phyloP scores from a whole-genome alignment of 192 early-diverging fungal genomes.

The Coemansia sp. region DNA sequence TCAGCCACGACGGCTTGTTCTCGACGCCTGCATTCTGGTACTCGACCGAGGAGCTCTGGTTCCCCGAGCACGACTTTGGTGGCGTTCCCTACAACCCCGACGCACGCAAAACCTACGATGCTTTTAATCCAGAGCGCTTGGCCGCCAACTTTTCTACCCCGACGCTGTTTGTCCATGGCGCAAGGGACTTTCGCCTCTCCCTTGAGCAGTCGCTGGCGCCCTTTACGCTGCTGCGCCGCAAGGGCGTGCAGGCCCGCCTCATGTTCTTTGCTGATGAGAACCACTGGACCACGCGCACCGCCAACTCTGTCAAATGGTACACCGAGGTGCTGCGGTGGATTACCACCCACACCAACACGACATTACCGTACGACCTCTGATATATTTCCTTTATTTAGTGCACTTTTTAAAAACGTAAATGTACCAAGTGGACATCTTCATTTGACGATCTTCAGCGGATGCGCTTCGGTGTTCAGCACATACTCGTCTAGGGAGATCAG shows the following conservation, averaged over 20 bases:
- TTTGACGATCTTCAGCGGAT: conserved; percentile 68
- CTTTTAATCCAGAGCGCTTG: conserved; percentile 66
- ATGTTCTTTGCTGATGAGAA: conserved; percentile 78
- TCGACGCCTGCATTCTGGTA: conserved; percentile 61
- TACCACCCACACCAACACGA: conserved; percentile 21
- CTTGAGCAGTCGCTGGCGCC: conserved; percentile 67
- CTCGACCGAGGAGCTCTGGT: conserved; percentile 76
- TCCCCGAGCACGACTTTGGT: conserved; percentile 76
- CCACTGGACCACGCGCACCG: conserved; percentile 66
- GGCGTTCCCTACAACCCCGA: conserved; percentile 63
- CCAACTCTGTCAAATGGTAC: conserved; percentile 69
- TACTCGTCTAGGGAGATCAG: conserved; percentile 75
- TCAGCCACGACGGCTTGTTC: conserved; percentile 80
- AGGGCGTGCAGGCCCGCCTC: conserved; percentile 63
- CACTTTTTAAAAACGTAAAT: too few species aligned
- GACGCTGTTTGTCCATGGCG: conserved; percentile 76
- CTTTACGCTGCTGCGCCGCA: conserved; percentile 75
- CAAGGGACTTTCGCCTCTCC: conserved; percentile 65
- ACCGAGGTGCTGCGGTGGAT: conserved; percentile 69
- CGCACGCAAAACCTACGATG: conserved; percentile 59
- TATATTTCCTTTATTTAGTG: too few species aligned
- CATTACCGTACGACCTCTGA: conserved; percentile 19
- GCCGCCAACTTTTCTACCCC: conserved; percentile 73
- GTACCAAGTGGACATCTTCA: not conserved
- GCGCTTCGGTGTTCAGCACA: conserved; percentile 96